Evolutionary conservation across 2,329 filamentous ascomycete genomes (phyloP).

Genomic region (Ambrosiella beaveri): DNA sequence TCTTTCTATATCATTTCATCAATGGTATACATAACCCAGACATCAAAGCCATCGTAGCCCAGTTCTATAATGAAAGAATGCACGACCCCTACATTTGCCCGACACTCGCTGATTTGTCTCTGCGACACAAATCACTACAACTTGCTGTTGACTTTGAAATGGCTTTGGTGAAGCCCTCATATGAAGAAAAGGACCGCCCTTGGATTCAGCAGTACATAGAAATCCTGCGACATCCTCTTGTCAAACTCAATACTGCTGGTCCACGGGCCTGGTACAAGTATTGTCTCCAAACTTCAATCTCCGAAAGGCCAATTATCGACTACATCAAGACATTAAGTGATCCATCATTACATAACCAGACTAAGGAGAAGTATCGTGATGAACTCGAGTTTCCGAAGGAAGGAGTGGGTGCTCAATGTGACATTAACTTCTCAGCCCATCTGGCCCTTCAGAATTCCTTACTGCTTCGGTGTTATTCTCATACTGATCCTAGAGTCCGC

Average conservation of each 20-base stretch:
- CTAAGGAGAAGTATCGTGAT: conserved; percentile 33
- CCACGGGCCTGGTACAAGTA: conserved; percentile 14
- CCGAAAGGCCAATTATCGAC: conserved; percentile 21
- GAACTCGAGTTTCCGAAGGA: conserved; percentile 61
- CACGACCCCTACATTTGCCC: not conserved
- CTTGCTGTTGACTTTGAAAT: conserved; percentile 38
- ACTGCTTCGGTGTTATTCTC: conserved; percentile 67
- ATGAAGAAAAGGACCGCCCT: conserved; percentile 16
- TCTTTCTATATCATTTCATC: conserved; percentile 10
- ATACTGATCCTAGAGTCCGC: conserved; percentile 59
- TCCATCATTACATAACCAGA: conserved; percentile 31
- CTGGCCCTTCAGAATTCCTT: conserved; percentile 71
- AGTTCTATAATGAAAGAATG: not conserved
- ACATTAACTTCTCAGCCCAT: conserved; percentile 80
- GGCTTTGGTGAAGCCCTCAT: conserved; percentile 32
- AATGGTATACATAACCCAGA: conserved; percentile 31
- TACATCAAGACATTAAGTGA: conserved; percentile 30
- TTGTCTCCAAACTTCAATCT: conserved; percentile 22
- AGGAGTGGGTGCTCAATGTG: conserved; percentile 68
- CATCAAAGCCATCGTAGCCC: conserved; percentile 26
- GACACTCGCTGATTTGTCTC: conserved; percentile 25
- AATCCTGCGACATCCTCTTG: conserved; percentile 10
- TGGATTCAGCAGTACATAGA: conserved; percentile 7
- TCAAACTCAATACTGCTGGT: conserved; percentile 6
- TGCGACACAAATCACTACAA: conserved; percentile 37